Evolutionary conservation across 2,329 filamentous ascomycete genomes (phyloP), one percentile per base, ranked within the genome.

Genomic region (Alternaria triticimaculans): DNA sequence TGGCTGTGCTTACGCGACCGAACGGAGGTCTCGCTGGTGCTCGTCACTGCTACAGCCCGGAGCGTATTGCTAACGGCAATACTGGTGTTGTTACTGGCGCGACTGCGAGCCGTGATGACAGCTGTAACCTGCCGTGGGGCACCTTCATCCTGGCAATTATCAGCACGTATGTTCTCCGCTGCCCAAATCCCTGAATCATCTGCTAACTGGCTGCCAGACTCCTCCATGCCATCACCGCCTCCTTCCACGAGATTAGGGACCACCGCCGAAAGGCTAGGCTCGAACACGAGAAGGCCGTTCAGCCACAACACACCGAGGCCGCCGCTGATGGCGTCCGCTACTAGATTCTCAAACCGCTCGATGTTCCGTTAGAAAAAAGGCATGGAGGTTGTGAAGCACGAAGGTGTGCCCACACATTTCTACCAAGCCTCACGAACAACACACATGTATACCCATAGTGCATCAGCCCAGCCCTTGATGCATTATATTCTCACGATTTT

Each of bases 81-180:
- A 58, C 28, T 18, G 21, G 56, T 4, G 58, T 55, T 50, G 50
- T 67, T 4, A 70, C 64, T 20, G 69, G 69, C 4, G 41, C 64
- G 26, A 74, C 64, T 7, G 69, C 65, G 2, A 63, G 66, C 51
- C 48, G 53, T 15, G 63, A 79, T 54, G 62, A 71, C 49, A 63
- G 76, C 58, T 84, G 82, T 66, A 78, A 80, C 45, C 60, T 84
- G 33, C 80, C 81, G 1, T 82, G 80, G 82, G 82, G 80, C 0
- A 82, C 80, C 0, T 84, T 84, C 62, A 76, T 82, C 10, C 58
- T 83, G 61, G 81, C 82, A 8, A 83, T 84, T 48, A 68, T 83
- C 58, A 82, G 79, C 79, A 83, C 81, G 81, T 83, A 75, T 79
- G 81, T 81, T 41, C 44, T 15, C 15, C 25, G 15, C 30, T 21